phyloP scores from a whole-genome alignment of 2,329 filamentous ascomycete species.

The Alternaria brassicae region DNA sequence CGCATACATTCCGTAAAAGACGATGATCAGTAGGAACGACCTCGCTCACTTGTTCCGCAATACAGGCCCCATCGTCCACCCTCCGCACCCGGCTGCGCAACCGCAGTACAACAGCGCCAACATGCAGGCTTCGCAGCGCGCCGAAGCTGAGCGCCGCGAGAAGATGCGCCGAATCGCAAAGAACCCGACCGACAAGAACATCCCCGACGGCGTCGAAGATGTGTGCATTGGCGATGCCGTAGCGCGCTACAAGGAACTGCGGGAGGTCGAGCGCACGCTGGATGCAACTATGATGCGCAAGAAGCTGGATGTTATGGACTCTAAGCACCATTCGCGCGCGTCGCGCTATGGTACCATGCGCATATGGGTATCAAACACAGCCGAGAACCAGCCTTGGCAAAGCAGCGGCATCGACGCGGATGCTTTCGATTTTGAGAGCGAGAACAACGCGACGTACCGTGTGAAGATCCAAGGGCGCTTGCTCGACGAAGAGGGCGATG shows the following conservation, averaged over 20 bases:
- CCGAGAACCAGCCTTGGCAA: constrained; percentile 95
- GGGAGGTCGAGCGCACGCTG: constrained; percentile 84
- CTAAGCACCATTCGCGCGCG: constrained; percentile 73
- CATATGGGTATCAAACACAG: constrained; percentile 94
- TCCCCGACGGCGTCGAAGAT: constrained; percentile 85
- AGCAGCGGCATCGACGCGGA: constrained; percentile 71
- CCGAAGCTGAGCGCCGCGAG: constrained; percentile 63
- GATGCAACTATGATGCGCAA: constrained; percentile 96
- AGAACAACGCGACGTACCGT: constrained; percentile 78
- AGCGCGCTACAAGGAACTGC: constrained; percentile 80
- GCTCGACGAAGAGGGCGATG: constrained; percentile 61
- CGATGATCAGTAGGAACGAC: constrained; percentile 59
- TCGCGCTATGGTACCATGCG: constrained; percentile 86
- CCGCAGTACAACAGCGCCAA: constrained; percentile 51
- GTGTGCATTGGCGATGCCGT: constrained; percentile 82
- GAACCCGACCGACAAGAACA: constrained; percentile 93
- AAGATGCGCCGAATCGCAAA: constrained; percentile 79
- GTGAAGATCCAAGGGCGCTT: constrained; percentile 92
- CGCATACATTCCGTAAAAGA: constrained; percentile 13
- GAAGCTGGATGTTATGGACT: constrained; percentile 86
- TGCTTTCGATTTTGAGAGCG: constrained; percentile 81
- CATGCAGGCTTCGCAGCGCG: constrained; percentile 55
- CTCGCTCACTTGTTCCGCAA: constrained; percentile 55
- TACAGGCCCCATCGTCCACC: constrained; percentile 54
- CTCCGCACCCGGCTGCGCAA: constrained; percentile 59